Evolutionary conservation across 805 yeast genomes (phyloP).

Genomic region (Candida tallmaniae): DNA sequence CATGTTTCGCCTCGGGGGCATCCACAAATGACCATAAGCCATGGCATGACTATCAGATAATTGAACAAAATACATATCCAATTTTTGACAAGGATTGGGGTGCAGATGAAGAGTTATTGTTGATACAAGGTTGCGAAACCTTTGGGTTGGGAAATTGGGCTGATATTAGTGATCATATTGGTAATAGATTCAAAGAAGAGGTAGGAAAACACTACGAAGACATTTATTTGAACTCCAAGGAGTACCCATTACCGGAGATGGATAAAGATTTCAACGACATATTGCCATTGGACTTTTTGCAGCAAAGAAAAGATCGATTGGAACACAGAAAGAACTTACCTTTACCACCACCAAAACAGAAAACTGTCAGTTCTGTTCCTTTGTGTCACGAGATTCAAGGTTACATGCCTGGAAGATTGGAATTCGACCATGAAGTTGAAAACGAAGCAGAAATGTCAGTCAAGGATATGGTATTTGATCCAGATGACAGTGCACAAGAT

Average conservation of each 20-base stretch:
- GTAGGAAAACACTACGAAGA: slow-evolving; percentile 78
- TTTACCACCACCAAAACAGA: slow-evolving; percentile 76
- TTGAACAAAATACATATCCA: slow-evolving; percentile 94
- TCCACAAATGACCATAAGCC: slow-evolving; percentile 86
- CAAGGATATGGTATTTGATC: slow-evolving; percentile 93
- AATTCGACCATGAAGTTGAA: slow-evolving; percentile 93
- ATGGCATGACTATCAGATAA: slow-evolving; percentile 84
- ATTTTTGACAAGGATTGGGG: slow-evolving; percentile 93
- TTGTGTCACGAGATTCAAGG: slow-evolving; percentile 96
- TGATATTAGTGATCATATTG: slow-evolving; percentile 94
- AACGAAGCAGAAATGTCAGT: slow-evolving; percentile 94
- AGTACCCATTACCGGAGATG: slow-evolving; percentile 89
- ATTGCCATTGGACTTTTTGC: slow-evolving; percentile 64
- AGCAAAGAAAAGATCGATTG: slow-evolving; percentile 61
- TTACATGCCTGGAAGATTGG: slow-evolving; percentile 97
- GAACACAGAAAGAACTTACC: slow-evolving; percentile 71
- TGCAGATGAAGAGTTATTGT: slow-evolving; percentile 89
- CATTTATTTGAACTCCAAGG: slow-evolving; percentile 61
- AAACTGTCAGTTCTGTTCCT: slow-evolving; percentile 90
- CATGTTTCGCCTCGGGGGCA: slow-evolving; percentile 86
- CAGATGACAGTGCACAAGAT: slow-evolving; percentile 85
- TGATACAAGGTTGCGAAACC: slow-evolving; percentile 89
- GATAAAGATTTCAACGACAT: slow-evolving; percentile 59
- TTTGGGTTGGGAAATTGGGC: slow-evolving; percentile 97
- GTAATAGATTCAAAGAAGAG: slow-evolving; percentile 87